phyloP scores from a whole-genome alignment of 352 stramenopile genomes.

The Pythium monospermum region DNA sequence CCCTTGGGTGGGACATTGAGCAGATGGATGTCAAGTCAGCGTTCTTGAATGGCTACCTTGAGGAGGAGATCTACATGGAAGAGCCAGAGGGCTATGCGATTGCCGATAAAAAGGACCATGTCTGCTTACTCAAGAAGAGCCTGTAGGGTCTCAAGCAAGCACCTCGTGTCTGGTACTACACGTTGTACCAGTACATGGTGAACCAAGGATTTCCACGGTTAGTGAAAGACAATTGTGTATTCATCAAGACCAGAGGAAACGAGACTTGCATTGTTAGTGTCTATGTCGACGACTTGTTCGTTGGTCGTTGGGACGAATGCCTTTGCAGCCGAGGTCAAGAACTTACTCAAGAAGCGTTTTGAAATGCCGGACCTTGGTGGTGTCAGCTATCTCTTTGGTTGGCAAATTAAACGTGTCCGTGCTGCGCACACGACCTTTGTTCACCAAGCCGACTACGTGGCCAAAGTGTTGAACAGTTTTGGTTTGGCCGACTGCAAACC shows the following conservation, averaged over 20 bases:
- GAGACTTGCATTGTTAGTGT: constrained; percentile 8
- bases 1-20: background rate
- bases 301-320: constrained; percentile 1
- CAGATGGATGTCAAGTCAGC: constrained; percentile 19
- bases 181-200: constrained; percentile 6
- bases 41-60: constrained; percentile 15
- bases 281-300: constrained; percentile 26
- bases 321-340: constrained; percentile 8
- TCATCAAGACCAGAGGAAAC: constrained; percentile 3
- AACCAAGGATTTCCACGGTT: constrained; percentile 8
- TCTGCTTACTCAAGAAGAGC: constrained; percentile 6
- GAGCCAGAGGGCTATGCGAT: constrained; percentile 11
- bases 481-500: background rate
- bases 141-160: constrained; percentile 16
- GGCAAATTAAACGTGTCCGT: constrained; percentile 6
- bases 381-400: constrained; percentile 11
- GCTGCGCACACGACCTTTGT: constrained; percentile 4
- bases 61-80: constrained; percentile 15
- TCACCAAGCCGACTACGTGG: constrained; percentile 16
- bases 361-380: constrained; percentile 7
- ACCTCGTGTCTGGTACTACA: constrained; percentile 10
- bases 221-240: constrained; percentile 19
- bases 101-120: constrained; percentile 1
- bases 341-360: background rate
- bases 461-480: constrained; percentile 12